Conservation (phyloP, 2,329 filamentous ascomycete species). For the Xylaria sp. region DNA sequence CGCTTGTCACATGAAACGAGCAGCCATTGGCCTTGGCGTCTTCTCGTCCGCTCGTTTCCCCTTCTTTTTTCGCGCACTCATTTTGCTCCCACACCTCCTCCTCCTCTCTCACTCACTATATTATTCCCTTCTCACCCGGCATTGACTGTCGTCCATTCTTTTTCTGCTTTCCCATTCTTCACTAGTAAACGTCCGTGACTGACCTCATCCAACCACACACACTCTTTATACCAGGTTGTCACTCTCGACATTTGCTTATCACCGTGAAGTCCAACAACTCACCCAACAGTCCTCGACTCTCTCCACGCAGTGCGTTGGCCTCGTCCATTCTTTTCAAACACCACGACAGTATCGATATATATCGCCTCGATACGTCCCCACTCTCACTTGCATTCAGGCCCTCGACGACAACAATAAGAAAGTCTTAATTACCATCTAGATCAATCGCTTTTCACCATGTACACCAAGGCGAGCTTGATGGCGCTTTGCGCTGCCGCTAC, state of each 20-base stretch:
- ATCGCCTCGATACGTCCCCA: conserved; percentile 10
- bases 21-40: background rate
- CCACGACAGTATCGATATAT: conserved; percentile 24
- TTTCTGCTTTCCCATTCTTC: background rate
- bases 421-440: conserved; percentile 7
- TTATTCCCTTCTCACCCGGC: conserved; percentile 11
- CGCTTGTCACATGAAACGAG: background rate
- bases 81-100: conserved; percentile 12
- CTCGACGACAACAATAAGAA: background rate
- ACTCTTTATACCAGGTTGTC: conserved; percentile 29
- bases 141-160: conserved; percentile 11
- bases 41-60: background rate
- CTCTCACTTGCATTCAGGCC: background rate
- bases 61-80: background rate
- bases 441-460: conserved; percentile 23
- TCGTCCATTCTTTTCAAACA: conserved; percentile 23
- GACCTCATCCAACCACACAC: conserved; percentile 26
- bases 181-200: conserved; percentile 14
- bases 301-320: conserved; percentile 27
- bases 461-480: conserved; percentile 29
- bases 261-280: background rate
- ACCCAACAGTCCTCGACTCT: background rate
- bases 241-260: conserved; percentile 25
- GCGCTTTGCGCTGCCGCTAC: conserved; percentile 30
- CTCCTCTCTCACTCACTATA: conserved; percentile 2